Evolutionary conservation across 2,329 filamentous ascomycete genomes (phyloP), one percentile per base, ranked within the genome.

Genomic region (Penicillium sumatraense): DNA sequence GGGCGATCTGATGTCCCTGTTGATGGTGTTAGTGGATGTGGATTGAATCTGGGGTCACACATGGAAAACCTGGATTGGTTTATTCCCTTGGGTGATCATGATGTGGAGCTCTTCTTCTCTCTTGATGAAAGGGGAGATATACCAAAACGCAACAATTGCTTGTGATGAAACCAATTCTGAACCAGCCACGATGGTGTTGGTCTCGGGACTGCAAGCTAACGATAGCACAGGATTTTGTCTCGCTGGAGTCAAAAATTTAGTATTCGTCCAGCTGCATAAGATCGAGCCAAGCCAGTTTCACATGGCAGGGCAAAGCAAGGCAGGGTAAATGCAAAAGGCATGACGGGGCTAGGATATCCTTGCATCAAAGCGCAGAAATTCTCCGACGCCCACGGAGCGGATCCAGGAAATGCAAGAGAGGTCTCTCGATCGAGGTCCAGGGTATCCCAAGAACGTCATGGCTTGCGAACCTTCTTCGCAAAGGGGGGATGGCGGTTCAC

Each of bases 201-300:
- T 74, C 33, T 68, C 68, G 5, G 72, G 69, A 57, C 77, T 75
- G 60, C 78, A 81, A 24, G 80, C 78, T 16, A 86, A 67, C 13
- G 84, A 81, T 21, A 85, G 79, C 44, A 86, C 75, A 26, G 80
- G 75, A 4, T 79, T 75, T 35, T 78, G 74, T 56, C 77, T 80
- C 31, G 77, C 82, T 81, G 61, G 20, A 52, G 50, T 8, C n/a
- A n/a, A 21, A 7, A 52, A 46, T 27, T 46, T 56, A 31, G 58
- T 26, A 68, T 66, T 56, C 59, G 62, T 40, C 24, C 56, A 45
- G 23, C 31, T 53, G 31, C 35, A 49, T 40, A 41, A 26, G 23
- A 26, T 23, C 45, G 29, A 27, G 33, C 44, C 27, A 23, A 13
- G 24, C 53, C 45, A 41, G 23, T 42, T 26, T 51, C 4, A 36